Percentiles rank a stretch among this genome's conserved stretches.
Conservation (phyloP, 2,329 filamentous ascomycete genomes). For the Xylaria sp. region DNA sequence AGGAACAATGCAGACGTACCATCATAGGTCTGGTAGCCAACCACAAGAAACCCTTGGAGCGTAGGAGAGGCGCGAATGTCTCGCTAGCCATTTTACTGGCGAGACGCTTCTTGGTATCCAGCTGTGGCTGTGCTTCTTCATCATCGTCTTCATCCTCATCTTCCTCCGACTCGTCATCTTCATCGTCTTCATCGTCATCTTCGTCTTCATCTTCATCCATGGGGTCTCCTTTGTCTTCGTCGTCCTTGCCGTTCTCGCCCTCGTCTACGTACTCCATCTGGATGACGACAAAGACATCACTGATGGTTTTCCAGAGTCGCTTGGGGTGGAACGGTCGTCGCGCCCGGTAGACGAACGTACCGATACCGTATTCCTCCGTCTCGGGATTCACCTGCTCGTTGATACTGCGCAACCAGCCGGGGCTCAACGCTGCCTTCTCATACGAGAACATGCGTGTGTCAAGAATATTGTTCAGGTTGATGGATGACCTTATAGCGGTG, state of each 20-base stretch:
- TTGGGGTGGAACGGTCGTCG: slow-evolving; percentile 50
- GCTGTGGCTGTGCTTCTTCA: slow-evolving; percentile 24
- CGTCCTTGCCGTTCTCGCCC: slow-evolving; percentile 27
- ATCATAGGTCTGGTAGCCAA: slow-evolving; percentile 52
- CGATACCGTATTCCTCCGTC: slow-evolving; percentile 67
- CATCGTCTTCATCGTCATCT: slow-evolving; percentile 21
- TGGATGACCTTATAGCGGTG: slow-evolving; percentile 45
- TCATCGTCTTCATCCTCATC: slow-evolving; percentile 21
- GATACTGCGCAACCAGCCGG: slow-evolving; percentile 65
- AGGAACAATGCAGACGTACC: slow-evolving; percentile 17
- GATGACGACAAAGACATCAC: slow-evolving; percentile 46
- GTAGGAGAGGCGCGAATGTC: slow-evolving; percentile 51
- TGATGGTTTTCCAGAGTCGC: slow-evolving; percentile 41
- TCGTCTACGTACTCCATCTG: slow-evolving; percentile 41
- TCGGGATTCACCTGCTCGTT: slow-evolving; percentile 68
- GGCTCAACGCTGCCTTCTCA: slow-evolving; percentile 56
- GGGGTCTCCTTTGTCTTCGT: slow-evolving; percentile 24
- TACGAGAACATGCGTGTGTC: slow-evolving; percentile 62
- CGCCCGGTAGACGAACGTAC: slow-evolving; percentile 63
- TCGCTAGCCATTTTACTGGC: slow-evolving; percentile 51
- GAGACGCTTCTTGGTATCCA: slow-evolving; percentile 37
- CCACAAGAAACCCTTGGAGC: slow-evolving; percentile 59
- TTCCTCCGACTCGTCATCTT: slow-evolving; percentile 22
- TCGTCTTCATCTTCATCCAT: slow-evolving; percentile 23
- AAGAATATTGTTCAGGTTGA: slow-evolving; percentile 59